These are phyloP conservation scores for Zalaria obscura DNA, from an alignment of 2,329 filamentous ascomycete species.

Conservation along the genomic window DNA sequence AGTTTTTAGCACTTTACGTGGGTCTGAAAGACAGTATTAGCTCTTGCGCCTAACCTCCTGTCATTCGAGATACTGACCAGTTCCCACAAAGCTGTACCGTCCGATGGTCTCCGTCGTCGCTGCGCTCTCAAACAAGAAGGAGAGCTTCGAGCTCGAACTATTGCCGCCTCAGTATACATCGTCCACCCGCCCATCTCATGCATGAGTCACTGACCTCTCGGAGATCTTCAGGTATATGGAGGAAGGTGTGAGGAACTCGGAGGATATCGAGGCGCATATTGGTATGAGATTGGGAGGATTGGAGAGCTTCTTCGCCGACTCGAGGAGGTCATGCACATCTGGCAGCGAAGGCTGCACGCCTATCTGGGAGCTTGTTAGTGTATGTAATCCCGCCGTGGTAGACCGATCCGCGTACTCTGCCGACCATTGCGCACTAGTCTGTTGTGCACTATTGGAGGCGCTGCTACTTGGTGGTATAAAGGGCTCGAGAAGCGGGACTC, in stretches of 20 bases:
- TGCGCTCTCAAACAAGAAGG: conserved; percentile 92
- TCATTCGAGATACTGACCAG: conserved; percentile 36
- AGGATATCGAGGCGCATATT: conserved; percentile 70
- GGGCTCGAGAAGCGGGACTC: no score
- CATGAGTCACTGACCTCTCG: conserved; percentile 43
- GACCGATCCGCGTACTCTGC: conserved; percentile 1
- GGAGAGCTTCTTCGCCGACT: conserved; percentile 33
- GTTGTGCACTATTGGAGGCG: no score
- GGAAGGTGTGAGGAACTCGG: conserved; percentile 89
- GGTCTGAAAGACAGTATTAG: conserved; percentile 27
- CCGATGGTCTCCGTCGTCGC: conserved; percentile 84
- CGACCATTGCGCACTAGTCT: conserved; percentile 1
- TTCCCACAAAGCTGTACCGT: conserved; percentile 88
- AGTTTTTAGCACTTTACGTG: conserved; percentile 68
- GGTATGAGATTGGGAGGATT: conserved; percentile 67
- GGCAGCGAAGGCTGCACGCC: conserved; percentile 47
- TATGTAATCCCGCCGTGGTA: neutral
- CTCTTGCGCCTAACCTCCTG: neutral
- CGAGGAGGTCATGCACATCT: conserved; percentile 42
- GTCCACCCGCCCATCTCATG: conserved; percentile 2
- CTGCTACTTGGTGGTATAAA: no score
- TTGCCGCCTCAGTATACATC: conserved; percentile 5
- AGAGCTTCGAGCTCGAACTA: conserved; percentile 55
- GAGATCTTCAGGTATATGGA: conserved; percentile 87
- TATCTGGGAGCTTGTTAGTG: conserved; percentile 16